phyloP scores from a whole-genome alignment of 208 protist genomes.

The Wallacemonas rigidus region DNA sequence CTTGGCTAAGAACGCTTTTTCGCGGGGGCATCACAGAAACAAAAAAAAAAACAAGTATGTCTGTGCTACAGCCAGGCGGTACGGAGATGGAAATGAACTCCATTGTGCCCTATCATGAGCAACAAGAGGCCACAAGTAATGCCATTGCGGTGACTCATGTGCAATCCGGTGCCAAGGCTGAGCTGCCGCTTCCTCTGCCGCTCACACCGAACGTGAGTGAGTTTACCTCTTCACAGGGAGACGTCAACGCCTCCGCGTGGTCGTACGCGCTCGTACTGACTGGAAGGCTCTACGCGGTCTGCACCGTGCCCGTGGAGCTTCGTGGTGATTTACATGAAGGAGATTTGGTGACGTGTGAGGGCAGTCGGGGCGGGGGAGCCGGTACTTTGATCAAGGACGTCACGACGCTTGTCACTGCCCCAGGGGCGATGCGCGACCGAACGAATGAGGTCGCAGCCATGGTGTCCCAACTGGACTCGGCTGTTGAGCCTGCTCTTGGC shows the following conservation, averaged over 20 bases:
- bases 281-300: conserved; percentile 57
- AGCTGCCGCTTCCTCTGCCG: too few species aligned
- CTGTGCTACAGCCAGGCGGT: too few species aligned
- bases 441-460: not conserved
- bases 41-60: too few species aligned
- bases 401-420: conserved; percentile 28
- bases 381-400: conserved; percentile 61
- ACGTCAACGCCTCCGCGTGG: not conserved
- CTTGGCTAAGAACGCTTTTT: too few species aligned
- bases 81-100: too few species aligned
- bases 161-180: too few species aligned
- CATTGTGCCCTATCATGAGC: too few species aligned
- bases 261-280: conserved; percentile 68
- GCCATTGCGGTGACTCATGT: too few species aligned
- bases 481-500: not conserved
- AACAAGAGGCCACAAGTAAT: too few species aligned
- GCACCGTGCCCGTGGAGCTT: conserved; percentile 49
- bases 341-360: conserved; percentile 73
- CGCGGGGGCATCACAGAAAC: too few species aligned
- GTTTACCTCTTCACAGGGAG: not conserved
- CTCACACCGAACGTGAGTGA: too few species aligned
- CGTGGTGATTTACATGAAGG: conserved; percentile 41
- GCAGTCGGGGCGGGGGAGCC: conserved; percentile 45
- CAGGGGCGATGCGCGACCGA: not conserved
- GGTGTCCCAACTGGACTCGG: not conserved